Evolutionary conservation across 768 basidiomycete species (phyloP).

Genomic region (Serendipita vermifera): DNA sequence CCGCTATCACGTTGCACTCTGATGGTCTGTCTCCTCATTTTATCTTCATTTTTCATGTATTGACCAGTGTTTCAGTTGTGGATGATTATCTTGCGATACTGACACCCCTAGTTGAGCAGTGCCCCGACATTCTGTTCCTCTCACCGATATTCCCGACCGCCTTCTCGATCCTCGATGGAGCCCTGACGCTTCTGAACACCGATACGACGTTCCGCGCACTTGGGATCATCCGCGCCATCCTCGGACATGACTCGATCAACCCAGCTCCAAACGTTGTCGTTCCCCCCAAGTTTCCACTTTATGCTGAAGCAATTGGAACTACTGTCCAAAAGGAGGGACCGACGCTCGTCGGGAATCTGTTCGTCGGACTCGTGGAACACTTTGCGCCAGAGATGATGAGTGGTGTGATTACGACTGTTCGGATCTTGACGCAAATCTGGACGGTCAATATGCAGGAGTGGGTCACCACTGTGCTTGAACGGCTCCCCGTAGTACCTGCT

Average conservation of each 20-base stretch:
- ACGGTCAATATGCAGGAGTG: conserved; percentile 54
- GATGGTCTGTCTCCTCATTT: conserved; percentile 52
- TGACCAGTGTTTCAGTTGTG: conserved; percentile 55
- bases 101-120: conserved; percentile 47
- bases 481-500: conserved; percentile 46
- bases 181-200: conserved; percentile 68
- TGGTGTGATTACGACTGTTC: conserved; percentile 63
- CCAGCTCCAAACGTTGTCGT: conserved; percentile 28
- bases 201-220: conserved; percentile 66
- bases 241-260: conserved; percentile 59
- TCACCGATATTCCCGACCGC: conserved; percentile 65
- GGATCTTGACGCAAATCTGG: conserved; percentile 54
- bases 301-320: conserved; percentile 46
- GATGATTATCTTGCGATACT: conserved; percentile 88
- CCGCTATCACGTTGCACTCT: conserved; percentile 53
- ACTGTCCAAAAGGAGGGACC: conserved; percentile 60
- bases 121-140: conserved; percentile 66
- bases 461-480: conserved; percentile 58
- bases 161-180: conserved; percentile 61
- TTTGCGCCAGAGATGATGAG: conserved; percentile 79
- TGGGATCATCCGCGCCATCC: conserved; percentile 61
- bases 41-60: conserved; percentile 11
- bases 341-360: conserved; percentile 50
- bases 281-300: conserved; percentile 49
- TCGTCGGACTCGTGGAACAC: conserved; percentile 69